Evolutionary conservation across 2,329 filamentous ascomycete genomes (phyloP), one percentile per base, ranked within the genome.

Genomic region (Trichoderma pleuroti): DNA sequence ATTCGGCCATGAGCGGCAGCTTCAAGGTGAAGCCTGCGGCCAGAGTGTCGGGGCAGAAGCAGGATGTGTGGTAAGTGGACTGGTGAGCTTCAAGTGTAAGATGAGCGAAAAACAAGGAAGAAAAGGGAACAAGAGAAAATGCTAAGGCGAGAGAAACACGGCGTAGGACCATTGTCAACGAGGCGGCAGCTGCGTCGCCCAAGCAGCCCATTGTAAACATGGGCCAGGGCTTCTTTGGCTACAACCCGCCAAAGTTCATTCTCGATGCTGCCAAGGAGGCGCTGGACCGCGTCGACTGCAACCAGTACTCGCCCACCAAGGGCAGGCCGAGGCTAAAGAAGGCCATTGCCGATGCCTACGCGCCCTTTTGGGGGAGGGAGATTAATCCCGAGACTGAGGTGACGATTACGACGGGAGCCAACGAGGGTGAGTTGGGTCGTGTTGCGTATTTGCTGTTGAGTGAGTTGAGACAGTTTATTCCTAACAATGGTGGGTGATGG

Each of bases 221-320:
- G 84, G 88, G 88, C 32, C 87, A 90, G 78, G 88, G 88, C 68
- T 93, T 93, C 75, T 94, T 93, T 76, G 95, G 95, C 71, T 98
- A 98, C 82, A 98, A 98, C 79, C 95, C 95, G 70, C 95, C 95
- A 9, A 82, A 91, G 42, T 98, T 97, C 81, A 93, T 98, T 74
- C 85, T 98, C 74, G 88, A 97, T 76, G 96, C 96, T 54, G 96
- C 96, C 65, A 98, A 97, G 82, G 85, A 91, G 49, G 94, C 95
- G 49, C 87, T 99, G 65, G 91, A 97, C 78, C 88, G 90, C 65
- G 95, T 99, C 26, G 96, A 98, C 75, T 98, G 95, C 87, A 99
- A 99, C 81, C 96, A 99, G 85, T 99, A 99, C 86, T 95, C 94
- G 26, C 96, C 94, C 3, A 98, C 96, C 24, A 96, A 94, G 86